phyloP scores from a whole-genome alignment of 305 asterid genomes.

The Solanum chacoense region DNA sequence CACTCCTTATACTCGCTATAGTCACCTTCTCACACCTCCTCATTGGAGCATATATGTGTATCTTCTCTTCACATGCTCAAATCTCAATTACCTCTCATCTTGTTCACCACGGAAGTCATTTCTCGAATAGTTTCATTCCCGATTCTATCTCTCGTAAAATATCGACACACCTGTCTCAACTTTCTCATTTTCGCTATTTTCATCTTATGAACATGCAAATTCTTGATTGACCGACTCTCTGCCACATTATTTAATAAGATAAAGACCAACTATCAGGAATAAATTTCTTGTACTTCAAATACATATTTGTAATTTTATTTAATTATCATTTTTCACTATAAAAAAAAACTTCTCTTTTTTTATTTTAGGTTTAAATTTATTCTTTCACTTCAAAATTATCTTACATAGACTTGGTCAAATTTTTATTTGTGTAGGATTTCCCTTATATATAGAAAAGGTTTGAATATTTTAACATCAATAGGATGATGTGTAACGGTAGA shows the following conservation, averaged over 20 bases:
- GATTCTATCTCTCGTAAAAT: not conserved
- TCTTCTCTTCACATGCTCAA: not conserved
- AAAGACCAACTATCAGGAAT: not conserved
- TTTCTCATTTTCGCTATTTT: not conserved
- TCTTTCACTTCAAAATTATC: not conserved
- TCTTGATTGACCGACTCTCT: too few relatives aligned
- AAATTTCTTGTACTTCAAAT: not conserved
- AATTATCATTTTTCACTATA: not conserved
- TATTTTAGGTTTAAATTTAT: not conserved
- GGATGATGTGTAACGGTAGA: not conserved
- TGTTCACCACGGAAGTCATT: not conserved
- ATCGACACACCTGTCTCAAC: not conserved
- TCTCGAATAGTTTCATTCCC: fast-evolving
- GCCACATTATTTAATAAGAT: too few relatives aligned
- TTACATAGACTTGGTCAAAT: not conserved
- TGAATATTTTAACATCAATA: not conserved
- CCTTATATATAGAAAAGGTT: not conserved
- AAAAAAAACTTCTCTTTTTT: not conserved
- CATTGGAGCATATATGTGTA: too few relatives aligned
- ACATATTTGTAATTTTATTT: not conserved
- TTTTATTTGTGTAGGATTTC: not conserved
- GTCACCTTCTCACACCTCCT: not conserved
- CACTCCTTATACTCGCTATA: not conserved
- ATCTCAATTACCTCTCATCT: too few relatives aligned
- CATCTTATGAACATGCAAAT: not conserved